Conservation (phyloP, 2,329 filamentous ascomycete genomes). For the Claviceps quebecensis region DNA sequence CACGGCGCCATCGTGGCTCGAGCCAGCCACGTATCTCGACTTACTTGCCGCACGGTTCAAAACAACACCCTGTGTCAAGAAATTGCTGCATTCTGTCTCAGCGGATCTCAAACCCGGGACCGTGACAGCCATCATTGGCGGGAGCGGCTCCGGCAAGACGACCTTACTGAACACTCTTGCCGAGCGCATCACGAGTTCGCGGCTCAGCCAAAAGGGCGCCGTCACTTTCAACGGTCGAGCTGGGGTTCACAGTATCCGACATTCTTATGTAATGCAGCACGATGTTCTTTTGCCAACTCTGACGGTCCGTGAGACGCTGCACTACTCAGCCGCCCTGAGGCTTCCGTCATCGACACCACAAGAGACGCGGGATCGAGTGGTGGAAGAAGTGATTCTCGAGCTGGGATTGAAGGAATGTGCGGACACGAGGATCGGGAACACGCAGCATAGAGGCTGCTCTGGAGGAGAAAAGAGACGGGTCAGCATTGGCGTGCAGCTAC, state of each 20-base stretch:
- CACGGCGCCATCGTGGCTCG: conserved; percentile 39
- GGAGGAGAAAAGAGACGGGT: conserved; percentile 66
- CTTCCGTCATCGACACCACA: conserved; percentile 47
- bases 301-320: conserved; percentile 62
- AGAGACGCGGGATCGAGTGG: conserved; percentile 45
- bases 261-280: conserved; percentile 64
- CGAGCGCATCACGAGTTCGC: conserved; percentile 46
- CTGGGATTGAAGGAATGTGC: conserved; percentile 66
- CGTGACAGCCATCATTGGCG: conserved; percentile 62
- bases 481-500: conserved; percentile 63
- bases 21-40: conserved; percentile 31
- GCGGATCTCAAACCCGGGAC: conserved; percentile 51
- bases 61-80: conserved; percentile 27
- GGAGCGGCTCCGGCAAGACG: conserved; percentile 61
- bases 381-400: conserved; percentile 65
- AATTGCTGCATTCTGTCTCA: conserved; percentile 48
- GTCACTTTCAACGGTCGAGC: conserved; percentile 47
- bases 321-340: conserved; percentile 58
- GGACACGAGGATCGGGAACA: conserved; percentile 58
- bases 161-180: conserved; percentile 59
- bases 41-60: conserved; percentile 24
- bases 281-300: conserved; percentile 60
- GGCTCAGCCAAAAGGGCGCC: conserved; percentile 36
- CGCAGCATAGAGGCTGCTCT: conserved; percentile 59
- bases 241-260: conserved; percentile 39